Percentiles rank a stretch among this genome's conserved stretches.
Conservation (phyloP, 441 rosid genomes). For the Erodium texanum region DNA sequence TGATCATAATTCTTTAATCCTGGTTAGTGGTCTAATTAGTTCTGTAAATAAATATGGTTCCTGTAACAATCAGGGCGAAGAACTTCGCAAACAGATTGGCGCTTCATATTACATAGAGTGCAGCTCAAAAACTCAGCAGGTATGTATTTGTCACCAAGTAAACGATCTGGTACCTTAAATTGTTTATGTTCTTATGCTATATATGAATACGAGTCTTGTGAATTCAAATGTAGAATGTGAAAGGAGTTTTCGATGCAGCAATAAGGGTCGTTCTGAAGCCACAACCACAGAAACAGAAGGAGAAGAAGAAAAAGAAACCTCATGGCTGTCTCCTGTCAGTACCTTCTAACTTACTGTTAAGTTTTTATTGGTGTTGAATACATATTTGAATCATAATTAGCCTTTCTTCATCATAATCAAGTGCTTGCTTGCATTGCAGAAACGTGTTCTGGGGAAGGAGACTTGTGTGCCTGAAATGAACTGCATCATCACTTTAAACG, state of each 20-base stretch:
- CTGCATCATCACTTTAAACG: background rate
- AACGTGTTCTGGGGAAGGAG: constrained; percentile 67
- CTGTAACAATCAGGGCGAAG: constrained; percentile 67
- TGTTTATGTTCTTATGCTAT: background rate
- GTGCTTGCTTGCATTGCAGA: constrained; percentile 32
- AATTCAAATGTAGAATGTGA: constrained; percentile 59
- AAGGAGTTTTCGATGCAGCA: constrained; percentile 91
- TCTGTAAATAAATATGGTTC: constrained; percentile 11
- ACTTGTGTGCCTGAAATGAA: constrained; percentile 35
- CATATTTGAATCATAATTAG: background rate
- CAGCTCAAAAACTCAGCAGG: constrained; percentile 99
- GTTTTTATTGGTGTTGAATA: no score
- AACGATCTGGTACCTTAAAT: no score
- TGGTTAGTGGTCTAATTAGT: constrained; percentile 13
- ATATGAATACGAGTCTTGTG: constrained; percentile 13
- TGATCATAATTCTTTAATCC: constrained; percentile 11
- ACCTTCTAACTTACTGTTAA: constrained; percentile 1
- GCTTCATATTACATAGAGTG: constrained; percentile 89
- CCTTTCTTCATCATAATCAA: background rate
- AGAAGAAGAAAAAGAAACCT: constrained; percentile 54
- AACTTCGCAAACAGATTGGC: constrained; percentile 84
- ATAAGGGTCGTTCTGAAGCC: constrained; percentile 85
- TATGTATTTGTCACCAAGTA: constrained; percentile 14
- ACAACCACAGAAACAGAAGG: constrained; percentile 54
- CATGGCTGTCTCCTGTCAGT: constrained; percentile 80